These are phyloP conservation scores for Noccaea caerulescens DNA, from an alignment of 345 rosid species.

Conservation along the genomic window DNA sequence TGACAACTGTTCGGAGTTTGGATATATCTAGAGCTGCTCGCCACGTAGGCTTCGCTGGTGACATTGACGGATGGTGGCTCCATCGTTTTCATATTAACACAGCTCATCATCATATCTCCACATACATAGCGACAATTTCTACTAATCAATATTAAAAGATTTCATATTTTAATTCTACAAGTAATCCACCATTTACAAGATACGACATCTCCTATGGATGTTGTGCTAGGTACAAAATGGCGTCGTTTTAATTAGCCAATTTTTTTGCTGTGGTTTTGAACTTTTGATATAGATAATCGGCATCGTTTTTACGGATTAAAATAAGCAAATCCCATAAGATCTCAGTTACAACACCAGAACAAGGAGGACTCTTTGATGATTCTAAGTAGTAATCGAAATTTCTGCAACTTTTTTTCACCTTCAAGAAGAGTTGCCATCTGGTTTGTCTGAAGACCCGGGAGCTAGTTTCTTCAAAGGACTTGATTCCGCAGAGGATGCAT, in stretches of 20 bases:
- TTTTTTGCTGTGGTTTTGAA: no score
- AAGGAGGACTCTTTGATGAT: no score
- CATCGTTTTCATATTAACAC: slow-evolving; percentile 3
- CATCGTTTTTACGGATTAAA: no score
- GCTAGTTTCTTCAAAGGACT: slow-evolving; percentile 65
- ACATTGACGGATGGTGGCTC: neutral
- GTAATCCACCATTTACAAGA: slow-evolving; percentile 5
- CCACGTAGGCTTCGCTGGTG: slow-evolving; percentile 45
- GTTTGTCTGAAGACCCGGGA: slow-evolving; percentile 51
- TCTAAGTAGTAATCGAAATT: neutral
- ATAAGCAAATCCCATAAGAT: no score
- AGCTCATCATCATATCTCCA: slow-evolving; percentile 22
- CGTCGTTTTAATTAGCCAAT: no score
- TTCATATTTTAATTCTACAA: slow-evolving; percentile 14
- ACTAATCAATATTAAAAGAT: neutral
- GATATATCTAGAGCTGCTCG: slow-evolving; percentile 28
- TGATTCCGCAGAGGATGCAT: slow-evolving; percentile 53
- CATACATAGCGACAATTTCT: neutral
- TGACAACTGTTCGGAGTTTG: slow-evolving; percentile 12
- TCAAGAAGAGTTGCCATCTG: slow-evolving; percentile 49
- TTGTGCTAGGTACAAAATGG: no score
- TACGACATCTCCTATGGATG: no score
- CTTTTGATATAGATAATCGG: no score
- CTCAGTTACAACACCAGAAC: no score
- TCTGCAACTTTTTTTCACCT: neutral